These are phyloP conservation scores for Verbena officinalis DNA, from an alignment of 257 asterid genomes.

Conservation along the genomic window DNA sequence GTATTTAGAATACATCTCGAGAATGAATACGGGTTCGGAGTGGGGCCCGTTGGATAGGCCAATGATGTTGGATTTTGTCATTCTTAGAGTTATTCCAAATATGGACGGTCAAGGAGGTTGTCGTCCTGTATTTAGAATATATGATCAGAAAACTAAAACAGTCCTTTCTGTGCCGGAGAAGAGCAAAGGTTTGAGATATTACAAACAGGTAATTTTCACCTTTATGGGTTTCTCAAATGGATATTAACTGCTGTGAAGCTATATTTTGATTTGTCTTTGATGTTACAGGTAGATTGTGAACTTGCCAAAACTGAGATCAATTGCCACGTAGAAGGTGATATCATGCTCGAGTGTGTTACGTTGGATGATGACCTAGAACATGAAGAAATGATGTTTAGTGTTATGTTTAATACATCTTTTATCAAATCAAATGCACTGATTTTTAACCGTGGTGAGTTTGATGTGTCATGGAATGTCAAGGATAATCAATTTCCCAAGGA, in stretches of 20 bases:
- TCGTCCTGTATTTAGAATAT: slow-evolving; percentile 58
- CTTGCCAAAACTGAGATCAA: slow-evolving; percentile 60
- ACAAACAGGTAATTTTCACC: slow-evolving; percentile 52
- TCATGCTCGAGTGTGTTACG: slow-evolving; percentile 68
- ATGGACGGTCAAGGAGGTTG: slow-evolving; percentile 57
- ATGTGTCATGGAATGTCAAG: slow-evolving; percentile 50
- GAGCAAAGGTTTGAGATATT: slow-evolving; percentile 36
- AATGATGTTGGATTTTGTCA: slow-evolving; percentile 53
- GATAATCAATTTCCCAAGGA: slow-evolving; percentile 56
- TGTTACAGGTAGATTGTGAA: slow-evolving; percentile 65
- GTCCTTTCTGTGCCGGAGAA: slow-evolving; percentile 50
- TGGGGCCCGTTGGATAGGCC: slow-evolving; percentile 67
- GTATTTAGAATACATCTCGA: slow-evolving; percentile 66
- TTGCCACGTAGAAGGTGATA: slow-evolving; percentile 76
- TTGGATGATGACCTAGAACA: slow-evolving; percentile 44
- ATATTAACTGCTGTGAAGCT: too few species aligned
- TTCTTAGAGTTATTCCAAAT: slow-evolving; percentile 52
- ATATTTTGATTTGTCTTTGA: background rate
- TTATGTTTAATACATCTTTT: slow-evolving; percentile 74
- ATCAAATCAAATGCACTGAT: slow-evolving; percentile 55
- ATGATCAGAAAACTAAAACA: slow-evolving; percentile 57
- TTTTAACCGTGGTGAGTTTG: slow-evolving; percentile 59
- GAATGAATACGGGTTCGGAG: slow-evolving; percentile 50
- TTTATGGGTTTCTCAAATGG: background rate
- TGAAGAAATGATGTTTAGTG: slow-evolving; percentile 65